Conservation (phyloP, 257 asterid genomes). For the Galeopsis tetrahit region DNA sequence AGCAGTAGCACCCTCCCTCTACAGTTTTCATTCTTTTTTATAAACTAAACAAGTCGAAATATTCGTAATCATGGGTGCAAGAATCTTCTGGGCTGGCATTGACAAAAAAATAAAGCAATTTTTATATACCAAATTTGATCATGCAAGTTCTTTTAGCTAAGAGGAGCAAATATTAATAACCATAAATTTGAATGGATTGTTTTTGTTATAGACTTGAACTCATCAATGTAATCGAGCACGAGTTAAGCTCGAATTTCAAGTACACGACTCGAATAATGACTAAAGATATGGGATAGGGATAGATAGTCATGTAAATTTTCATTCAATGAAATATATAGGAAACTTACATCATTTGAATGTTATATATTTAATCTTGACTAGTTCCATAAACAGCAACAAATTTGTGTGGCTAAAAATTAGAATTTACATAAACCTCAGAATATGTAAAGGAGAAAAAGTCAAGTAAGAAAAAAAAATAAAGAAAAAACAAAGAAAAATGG, state of each 20-base stretch:
- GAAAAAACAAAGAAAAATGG: neutral
- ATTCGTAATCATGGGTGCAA: conserved; percentile 13
- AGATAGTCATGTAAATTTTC: no score
- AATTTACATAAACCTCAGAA: conserved; percentile 45
- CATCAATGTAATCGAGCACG: no score
- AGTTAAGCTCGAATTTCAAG: no score
- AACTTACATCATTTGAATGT: no score
- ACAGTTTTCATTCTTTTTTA: neutral
- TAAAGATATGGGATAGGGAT: no score
- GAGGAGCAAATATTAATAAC: neutral
- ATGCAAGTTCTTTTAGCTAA: neutral
- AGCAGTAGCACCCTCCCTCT: no score
- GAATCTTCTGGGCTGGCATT: conserved; percentile 22
- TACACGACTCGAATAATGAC: no score
- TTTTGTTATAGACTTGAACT: no score
- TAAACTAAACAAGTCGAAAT: neutral
- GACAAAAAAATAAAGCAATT: conserved; percentile 4
- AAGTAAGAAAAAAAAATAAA: neutral
- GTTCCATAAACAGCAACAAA: conserved; percentile 12
- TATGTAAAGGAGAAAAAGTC: conserved; percentile 36
- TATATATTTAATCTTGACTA: neutral
- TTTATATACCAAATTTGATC: neutral
- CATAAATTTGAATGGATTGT: no score
- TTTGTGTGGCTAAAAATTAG: conserved; percentile 46
- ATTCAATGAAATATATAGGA: no score